Conservation (phyloP, 2,329 filamentous ascomycete species). For the Biscogniauxia marginata region DNA sequence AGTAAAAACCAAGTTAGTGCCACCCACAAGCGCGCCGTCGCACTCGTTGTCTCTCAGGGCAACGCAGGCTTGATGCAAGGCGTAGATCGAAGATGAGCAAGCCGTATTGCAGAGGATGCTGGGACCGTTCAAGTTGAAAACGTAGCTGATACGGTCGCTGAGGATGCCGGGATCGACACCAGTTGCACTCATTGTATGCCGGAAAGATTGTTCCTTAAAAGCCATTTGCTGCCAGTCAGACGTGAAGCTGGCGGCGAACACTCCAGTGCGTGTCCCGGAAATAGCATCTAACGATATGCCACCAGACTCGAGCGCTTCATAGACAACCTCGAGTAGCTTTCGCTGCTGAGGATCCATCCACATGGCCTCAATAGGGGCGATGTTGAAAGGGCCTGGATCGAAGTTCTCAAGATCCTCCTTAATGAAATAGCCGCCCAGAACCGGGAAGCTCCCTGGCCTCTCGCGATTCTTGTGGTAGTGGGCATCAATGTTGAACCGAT, state of each 20-base stretch:
- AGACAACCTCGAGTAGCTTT: constrained; percentile 39
- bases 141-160: constrained; percentile 3
- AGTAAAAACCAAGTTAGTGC: constrained; percentile 34
- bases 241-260: constrained; percentile 26
- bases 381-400: constrained; percentile 39
- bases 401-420: constrained; percentile 20
- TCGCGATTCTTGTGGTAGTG: constrained; percentile 17
- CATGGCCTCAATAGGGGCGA: constrained; percentile 38
- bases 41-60: constrained; percentile 28
- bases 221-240: constrained; percentile 26
- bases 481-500: constrained; percentile 23
- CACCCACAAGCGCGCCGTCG: constrained; percentile 33
- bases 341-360: constrained; percentile 44
- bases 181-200: neutral
- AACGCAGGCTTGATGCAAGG: constrained; percentile 30
- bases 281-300: constrained; percentile 33
- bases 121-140: constrained; percentile 11
- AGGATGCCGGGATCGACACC: constrained; percentile 3
- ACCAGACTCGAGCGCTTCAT: constrained; percentile 40
- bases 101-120: constrained; percentile 35
- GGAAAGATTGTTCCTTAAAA: constrained; percentile 19
- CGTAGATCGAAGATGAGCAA: constrained; percentile 36
- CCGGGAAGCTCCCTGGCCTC: constrained; percentile 20
- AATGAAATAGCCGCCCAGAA: constrained; percentile 27
- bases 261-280: constrained; percentile 29